Evolutionary conservation across 140 eudicot species (phyloP).

Genomic region (Erigeron philadelphicus): DNA sequence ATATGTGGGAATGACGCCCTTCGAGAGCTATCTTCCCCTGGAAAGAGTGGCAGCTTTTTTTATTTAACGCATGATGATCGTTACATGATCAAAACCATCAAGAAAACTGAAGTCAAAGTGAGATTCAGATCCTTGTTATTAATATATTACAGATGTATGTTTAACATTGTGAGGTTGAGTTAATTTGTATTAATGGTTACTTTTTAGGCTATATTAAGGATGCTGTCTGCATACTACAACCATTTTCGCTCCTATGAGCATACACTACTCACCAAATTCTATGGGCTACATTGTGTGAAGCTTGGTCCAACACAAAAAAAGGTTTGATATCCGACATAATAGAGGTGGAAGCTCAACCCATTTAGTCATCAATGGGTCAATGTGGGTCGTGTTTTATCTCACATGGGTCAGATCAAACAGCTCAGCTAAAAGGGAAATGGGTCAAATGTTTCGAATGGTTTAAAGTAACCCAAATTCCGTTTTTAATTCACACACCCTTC

Average conservation of each 20-base stretch:
- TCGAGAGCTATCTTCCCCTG: conserved; percentile 92
- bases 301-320: conserved; percentile 86
- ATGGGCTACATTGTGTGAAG: conserved; percentile 86
- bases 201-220: conserved; percentile 76
- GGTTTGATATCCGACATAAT: conserved; percentile 42
- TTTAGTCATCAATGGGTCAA: conserved; percentile 2
- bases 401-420: neutral
- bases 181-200: conserved; percentile 4
- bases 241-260: conserved; percentile 80
- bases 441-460: neutral
- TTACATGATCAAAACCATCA: conserved; percentile 96
- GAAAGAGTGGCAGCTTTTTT: conserved; percentile 96
- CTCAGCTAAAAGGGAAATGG: no score
- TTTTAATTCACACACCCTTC: neutral
- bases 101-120: conserved; percentile 90
- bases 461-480: neutral
- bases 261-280: conserved; percentile 81
- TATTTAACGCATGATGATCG: conserved; percentile 89
- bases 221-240: conserved; percentile 76
- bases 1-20: conserved; percentile 90
- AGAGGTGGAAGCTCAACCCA: neutral
- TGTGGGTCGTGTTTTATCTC: conserved; percentile 12
- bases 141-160: neutral
- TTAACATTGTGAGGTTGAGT: conserved; percentile 1
- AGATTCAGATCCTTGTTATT: conserved; percentile 20